phyloP scores from a whole-genome alignment of 169 alveolate genomes.

The Plasmodium vivax region DNA sequence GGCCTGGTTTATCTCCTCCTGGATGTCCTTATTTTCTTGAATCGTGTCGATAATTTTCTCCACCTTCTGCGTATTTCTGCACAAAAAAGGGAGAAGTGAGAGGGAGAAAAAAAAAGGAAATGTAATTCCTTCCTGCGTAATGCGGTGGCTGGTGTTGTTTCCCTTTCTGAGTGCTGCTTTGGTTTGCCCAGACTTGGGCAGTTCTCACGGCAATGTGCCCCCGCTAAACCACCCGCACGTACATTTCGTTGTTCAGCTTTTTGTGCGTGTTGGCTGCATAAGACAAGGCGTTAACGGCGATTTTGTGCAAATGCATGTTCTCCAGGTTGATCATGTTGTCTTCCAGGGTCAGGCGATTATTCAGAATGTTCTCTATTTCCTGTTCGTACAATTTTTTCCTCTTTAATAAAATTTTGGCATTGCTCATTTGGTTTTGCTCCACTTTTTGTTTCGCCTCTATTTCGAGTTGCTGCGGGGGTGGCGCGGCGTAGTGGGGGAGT shows the following conservation, averaged over 20 bases:
- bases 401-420: constrained; percentile 80
- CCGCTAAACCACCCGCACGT: not conserved
- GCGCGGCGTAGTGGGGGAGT: not conserved
- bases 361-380: constrained; percentile 76
- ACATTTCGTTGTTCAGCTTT: constrained; percentile 71
- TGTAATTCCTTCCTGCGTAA: not conserved
- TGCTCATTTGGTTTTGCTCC: constrained; percentile 68
- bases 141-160: not conserved
- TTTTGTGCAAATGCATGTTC: constrained; percentile 83
- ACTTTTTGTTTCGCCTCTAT: constrained; percentile 73
- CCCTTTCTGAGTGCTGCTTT: not conserved
- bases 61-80: constrained; percentile 77
- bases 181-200: not conserved
- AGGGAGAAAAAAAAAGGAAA: not conserved
- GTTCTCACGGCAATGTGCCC: not conserved
- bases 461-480: constrained; percentile 60
- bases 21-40: constrained; percentile 82
- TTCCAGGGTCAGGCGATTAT: constrained; percentile 82
- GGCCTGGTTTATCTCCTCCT: constrained; percentile 82
- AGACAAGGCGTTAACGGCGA: constrained; percentile 82
- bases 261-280: constrained; percentile 73
- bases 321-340: constrained; percentile 83
- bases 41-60: constrained; percentile 82
- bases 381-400: constrained; percentile 82
- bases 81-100: not conserved